These are phyloP conservation scores for Silybum marianum DNA, from an alignment of 129 eudicot species.

Conservation along the genomic window DNA sequence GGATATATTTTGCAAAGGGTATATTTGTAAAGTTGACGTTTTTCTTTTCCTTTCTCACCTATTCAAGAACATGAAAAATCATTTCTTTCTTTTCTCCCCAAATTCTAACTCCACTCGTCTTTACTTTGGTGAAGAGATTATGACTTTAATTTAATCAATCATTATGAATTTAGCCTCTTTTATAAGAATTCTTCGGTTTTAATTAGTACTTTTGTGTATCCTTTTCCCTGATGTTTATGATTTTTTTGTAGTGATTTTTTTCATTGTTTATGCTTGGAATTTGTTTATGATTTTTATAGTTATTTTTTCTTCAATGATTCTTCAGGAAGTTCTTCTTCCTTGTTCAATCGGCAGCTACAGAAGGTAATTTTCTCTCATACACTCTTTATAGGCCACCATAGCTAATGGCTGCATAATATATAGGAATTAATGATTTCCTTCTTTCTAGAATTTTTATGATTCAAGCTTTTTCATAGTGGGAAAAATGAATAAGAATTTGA, in stretches of 20 bases:
- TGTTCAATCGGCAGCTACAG: neutral
- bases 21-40: neutral
- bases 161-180: neutral
- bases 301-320: neutral
- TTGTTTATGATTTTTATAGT: neutral
- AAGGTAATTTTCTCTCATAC: neutral
- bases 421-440: neutral
- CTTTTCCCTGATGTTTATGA: neutral
- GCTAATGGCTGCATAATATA: neutral
- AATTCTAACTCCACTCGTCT: neutral
- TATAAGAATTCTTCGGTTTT: neutral
- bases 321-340: neutral
- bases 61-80: too few species aligned
- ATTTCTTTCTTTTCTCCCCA: too few species aligned
- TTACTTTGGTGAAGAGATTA: neutral
- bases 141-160: neutral
- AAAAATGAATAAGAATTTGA: too few species aligned
- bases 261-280: neutral
- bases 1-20: neutral
- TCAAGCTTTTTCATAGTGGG: too few species aligned
- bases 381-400: neutral
- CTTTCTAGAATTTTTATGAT: neutral
- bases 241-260: neutral
- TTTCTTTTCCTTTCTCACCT: too few species aligned
- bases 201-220: neutral